A percentile compares a stretch with the other conserved stretches of the same genome.
Evolutionary conservation across 202 grass and related monocot genomes (phyloP).

Genomic region (Schoenoplectus triqueter): DNA sequence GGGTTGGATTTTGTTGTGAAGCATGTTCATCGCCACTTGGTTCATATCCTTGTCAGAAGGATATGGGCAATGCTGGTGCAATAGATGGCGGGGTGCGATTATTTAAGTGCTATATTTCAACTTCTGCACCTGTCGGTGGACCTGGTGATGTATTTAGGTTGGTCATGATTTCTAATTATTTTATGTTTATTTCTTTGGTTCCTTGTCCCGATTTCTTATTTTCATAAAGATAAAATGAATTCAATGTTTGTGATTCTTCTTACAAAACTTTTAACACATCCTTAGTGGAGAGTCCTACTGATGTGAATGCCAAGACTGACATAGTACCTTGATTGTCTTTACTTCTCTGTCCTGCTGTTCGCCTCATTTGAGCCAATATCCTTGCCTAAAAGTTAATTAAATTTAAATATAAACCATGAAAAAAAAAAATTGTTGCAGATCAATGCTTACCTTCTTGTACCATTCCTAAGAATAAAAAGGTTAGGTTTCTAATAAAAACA

Average conservation of each 20-base stretch:
- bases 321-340: neutral
- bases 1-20: conserved; percentile 74
- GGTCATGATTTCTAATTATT: conserved; percentile 14
- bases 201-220: conserved; percentile 26
- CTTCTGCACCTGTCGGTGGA: conserved; percentile 49
- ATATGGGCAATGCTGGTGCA: conserved; percentile 37
- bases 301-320: neutral
- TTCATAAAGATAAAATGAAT: conserved; percentile 1
- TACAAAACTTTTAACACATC: conserved; percentile 12
- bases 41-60: conserved; percentile 64
- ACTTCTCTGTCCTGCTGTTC: neutral
- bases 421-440: neutral
- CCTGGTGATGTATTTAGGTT: conserved; percentile 79
- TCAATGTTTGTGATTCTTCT: neutral
- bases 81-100: conserved; percentile 71
- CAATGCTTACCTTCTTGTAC: neutral
- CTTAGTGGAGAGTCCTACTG: neutral
- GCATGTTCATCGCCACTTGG: conserved; percentile 72
- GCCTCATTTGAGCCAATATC: neutral
- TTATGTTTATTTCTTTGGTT: neutral
- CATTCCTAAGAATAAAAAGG: neutral
- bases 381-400: neutral
- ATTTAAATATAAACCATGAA: conserved; percentile 13
- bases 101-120: conserved; percentile 89
- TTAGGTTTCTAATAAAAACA: neutral